Evolutionary conservation across 1,284 basidiomycete genomes (phyloP), one percentile per base, ranked within the genome.

Genomic region (Moesziomyces aphidis): DNA sequence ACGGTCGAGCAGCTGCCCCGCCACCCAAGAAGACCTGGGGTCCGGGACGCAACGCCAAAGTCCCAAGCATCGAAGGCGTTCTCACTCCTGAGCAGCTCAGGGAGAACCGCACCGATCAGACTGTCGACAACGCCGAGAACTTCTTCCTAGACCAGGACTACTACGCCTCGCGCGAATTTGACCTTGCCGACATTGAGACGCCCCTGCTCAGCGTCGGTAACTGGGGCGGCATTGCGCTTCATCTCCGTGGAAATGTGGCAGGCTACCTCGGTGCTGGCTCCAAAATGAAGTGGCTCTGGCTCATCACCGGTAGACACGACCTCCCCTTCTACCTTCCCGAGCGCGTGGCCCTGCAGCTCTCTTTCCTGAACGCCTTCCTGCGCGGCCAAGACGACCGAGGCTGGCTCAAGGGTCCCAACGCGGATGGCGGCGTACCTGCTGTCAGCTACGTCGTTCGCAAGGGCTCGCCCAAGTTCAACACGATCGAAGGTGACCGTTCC

Each of bases 301-400:
- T 83, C 61, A 83, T 83, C 49, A 77, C 78, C 4, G 84, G 84
- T 9, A 64, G 84, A 15, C 84, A 85, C 61, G 84, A 85, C 57
- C 50, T 84, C 2, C 84, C 84, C 7, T 84, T 85, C 72, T 85
- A 82, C 69, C 69, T 84, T 9, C 65, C 77, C 0, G 78, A 84
- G 46, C 78, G 71, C 42, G 80, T 82, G 47, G 68, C 69, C 47
- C 69, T 84, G 6, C 84, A 85, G 45, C 75, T 76, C 48, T 80
- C 78, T 2, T 84, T 85, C 75, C 72, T 84, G 17, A 73, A 83
- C 50, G 79, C 82, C 10, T 85, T 84, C 82, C 68, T 65, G n/a
- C 61, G 72, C 48, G 80, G 80, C 5, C 73, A 76, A 21, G 84
- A 84, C 47, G 50, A 50, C 22, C 49, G 43, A 3, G 72, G 44